Conservation (phyloP, 2,329 filamentous ascomycete genomes). For the Triangularia verruculosa region DNA sequence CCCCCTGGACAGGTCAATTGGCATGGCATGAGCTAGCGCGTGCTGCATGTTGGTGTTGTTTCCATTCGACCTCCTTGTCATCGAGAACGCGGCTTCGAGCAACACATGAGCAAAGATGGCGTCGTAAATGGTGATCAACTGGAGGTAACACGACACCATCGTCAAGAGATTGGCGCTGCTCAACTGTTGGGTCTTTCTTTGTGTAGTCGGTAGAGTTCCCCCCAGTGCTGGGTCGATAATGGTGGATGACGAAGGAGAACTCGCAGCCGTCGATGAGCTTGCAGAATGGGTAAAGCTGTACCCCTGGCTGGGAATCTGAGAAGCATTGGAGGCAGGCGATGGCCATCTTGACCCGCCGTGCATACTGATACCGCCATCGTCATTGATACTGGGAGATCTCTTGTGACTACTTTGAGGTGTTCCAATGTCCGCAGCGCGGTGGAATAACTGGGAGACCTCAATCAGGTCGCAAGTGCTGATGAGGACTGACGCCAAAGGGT, state of each 20-base stretch:
- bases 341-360: slow-evolving; percentile 6
- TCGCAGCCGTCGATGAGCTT: neutral
- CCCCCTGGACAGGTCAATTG: neutral
- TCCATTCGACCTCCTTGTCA: neutral
- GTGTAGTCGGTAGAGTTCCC: neutral
- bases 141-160: slow-evolving; percentile 10
- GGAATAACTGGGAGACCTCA: slow-evolving; percentile 1
- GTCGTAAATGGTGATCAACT: slow-evolving; percentile 10
- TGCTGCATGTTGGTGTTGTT: neutral
- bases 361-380: slow-evolving; percentile 3
- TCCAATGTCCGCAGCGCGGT: neutral
- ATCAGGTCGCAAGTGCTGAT: slow-evolving; percentile 6
- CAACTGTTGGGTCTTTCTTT: neutral
- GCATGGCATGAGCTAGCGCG: neutral
- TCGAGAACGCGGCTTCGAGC: neutral
- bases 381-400: neutral
- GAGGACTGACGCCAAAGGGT: slow-evolving; percentile 5
- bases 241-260: slow-evolving; percentile 4
- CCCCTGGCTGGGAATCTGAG: neutral
- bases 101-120: slow-evolving; percentile 9
- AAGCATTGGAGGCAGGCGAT: neutral
- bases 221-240: neutral
- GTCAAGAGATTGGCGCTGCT: slow-evolving; percentile 6
- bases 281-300: neutral
- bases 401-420: neutral